These are phyloP conservation scores for Tolypocladium cylindrosporum DNA, from an alignment of 2,329 filamentous ascomycete genomes.

Conservation along the genomic window DNA sequence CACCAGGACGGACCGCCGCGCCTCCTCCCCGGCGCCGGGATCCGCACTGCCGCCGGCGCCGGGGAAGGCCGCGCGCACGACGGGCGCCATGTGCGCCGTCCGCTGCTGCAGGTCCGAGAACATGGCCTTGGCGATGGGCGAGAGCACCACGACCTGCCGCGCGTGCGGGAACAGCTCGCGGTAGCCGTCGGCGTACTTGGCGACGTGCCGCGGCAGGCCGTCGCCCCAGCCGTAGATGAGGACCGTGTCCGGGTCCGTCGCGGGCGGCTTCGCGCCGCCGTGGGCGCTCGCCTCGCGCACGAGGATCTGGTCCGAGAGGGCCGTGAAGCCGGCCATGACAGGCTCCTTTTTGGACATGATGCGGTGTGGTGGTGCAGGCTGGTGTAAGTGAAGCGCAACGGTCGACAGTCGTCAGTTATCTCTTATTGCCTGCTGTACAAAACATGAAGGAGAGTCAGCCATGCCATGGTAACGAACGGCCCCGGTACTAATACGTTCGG, in stretches of 20 bases:
- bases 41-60: neutral
- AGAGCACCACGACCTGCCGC: slow-evolving; percentile 40
- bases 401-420: too few species aligned
- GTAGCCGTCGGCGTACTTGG: slow-evolving; percentile 46
- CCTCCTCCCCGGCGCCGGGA: slow-evolving; percentile 4
- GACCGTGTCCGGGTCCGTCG: slow-evolving; percentile 31
- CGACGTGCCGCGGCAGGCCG: slow-evolving; percentile 40
- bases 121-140: slow-evolving; percentile 36
- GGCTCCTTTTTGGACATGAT: slow-evolving; percentile 8
- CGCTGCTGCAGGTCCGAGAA: slow-evolving; percentile 32
- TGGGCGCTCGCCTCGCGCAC: slow-evolving; percentile 20
- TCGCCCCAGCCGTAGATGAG: slow-evolving; percentile 51
- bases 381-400: neutral
- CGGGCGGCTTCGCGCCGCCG: slow-evolving; percentile 13
- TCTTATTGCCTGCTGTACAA: too few species aligned
- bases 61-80: slow-evolving; percentile 28
- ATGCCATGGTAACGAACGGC: neutral
- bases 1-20: slow-evolving; percentile 28
- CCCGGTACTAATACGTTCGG: neutral
- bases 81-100: slow-evolving; percentile 32
- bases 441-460: neutral
- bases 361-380: neutral
- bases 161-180: slow-evolving; percentile 38
- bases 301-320: slow-evolving; percentile 36
- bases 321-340: slow-evolving; percentile 32